Conservation (phyloP, 2,329 filamentous ascomycete species). For the Cladophialophora bantiana region DNA sequence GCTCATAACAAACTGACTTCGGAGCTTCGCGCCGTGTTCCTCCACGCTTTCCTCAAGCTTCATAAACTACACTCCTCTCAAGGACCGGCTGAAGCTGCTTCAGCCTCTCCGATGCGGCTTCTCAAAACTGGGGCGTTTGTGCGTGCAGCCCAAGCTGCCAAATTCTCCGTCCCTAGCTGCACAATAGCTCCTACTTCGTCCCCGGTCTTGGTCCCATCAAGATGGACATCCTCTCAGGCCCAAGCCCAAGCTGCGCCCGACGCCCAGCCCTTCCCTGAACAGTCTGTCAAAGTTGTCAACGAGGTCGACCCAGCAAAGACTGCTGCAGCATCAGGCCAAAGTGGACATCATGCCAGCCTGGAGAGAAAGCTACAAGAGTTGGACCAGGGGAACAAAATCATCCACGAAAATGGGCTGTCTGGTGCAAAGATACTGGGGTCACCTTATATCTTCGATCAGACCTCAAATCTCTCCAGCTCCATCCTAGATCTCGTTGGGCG, state of each 20-base stretch:
- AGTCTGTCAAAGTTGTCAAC: slow-evolving; percentile 29
- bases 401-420: slow-evolving; percentile 25
- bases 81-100: neutral
- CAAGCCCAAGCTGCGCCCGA: slow-evolving; percentile 21
- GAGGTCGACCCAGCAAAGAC: slow-evolving; percentile 39
- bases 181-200: slow-evolving; percentile 10
- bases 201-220: slow-evolving; percentile 17
- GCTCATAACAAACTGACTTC: neutral
- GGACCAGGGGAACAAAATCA: slow-evolving; percentile 30
- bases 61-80: neutral
- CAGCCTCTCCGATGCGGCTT: slow-evolving; percentile 34
- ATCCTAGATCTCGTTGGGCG: slow-evolving; percentile 78
- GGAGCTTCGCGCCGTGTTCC: neutral
- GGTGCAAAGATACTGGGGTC: slow-evolving; percentile 36
- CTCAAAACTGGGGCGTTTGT: slow-evolving; percentile 38
- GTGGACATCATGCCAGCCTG: slow-evolving; percentile 14
- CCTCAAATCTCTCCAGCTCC: slow-evolving; percentile 82
- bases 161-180: slow-evolving; percentile 20
- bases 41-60: neutral
- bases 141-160: slow-evolving; percentile 33
- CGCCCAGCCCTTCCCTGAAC: slow-evolving; percentile 32
- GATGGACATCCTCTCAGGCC: slow-evolving; percentile 33
- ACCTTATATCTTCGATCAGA: slow-evolving; percentile 63
- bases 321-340: slow-evolving; percentile 17
- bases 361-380: slow-evolving; percentile 24